Conservation (phyloP, 2,329 filamentous ascomycete genomes). For the Hawksworthiomyces lignivorus region DNA sequence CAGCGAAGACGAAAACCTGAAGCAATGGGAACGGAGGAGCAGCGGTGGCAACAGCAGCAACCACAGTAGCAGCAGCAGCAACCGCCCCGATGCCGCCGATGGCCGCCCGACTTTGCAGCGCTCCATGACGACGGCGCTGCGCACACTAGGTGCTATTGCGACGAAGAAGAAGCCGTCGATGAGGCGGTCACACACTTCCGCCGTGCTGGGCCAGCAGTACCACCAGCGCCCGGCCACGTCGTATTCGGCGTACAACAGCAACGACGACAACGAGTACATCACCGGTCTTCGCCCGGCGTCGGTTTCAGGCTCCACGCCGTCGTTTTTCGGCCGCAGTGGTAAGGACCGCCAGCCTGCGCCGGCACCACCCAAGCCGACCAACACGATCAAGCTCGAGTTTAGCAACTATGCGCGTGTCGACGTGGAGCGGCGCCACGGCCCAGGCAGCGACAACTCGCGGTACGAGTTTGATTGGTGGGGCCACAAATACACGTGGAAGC, state of each 20-base stretch:
- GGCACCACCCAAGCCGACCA: constrained; percentile 46
- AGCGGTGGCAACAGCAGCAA: not conserved
- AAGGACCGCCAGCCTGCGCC: constrained; percentile 17
- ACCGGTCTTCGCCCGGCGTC: constrained; percentile 6
- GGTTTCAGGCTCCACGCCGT: constrained; percentile 15
- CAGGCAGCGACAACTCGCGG: constrained; percentile 40
- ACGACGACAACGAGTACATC: constrained; percentile 24
- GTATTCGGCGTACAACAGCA: constrained; percentile 22
- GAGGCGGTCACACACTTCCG: constrained; percentile 19
- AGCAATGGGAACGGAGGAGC: constrained; percentile 11
- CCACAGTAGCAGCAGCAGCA: not conserved
- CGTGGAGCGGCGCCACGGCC: constrained; percentile 58
- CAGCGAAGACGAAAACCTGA: constrained; percentile 24
- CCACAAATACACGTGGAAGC: constrained; percentile 74
- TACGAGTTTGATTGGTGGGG: constrained; percentile 97
- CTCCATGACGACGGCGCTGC: constrained; percentile 41
- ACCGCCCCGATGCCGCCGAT: constrained; percentile 2
- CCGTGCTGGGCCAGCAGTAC: not conserved
- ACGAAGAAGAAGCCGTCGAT: constrained; percentile 23
- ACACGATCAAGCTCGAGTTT: constrained; percentile 85
- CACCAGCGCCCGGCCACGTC: constrained; percentile 15
- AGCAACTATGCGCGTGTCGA: constrained; percentile 95
- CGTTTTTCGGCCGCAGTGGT: constrained; percentile 20
- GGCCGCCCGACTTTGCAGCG: constrained; percentile 34
- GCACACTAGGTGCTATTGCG: constrained; percentile 28